A percentile compares a stretch with the other conserved stretches of the same genome.
phyloP scores from a whole-genome alignment of 257 asterid species.

The Thymus mandschuricus region DNA sequence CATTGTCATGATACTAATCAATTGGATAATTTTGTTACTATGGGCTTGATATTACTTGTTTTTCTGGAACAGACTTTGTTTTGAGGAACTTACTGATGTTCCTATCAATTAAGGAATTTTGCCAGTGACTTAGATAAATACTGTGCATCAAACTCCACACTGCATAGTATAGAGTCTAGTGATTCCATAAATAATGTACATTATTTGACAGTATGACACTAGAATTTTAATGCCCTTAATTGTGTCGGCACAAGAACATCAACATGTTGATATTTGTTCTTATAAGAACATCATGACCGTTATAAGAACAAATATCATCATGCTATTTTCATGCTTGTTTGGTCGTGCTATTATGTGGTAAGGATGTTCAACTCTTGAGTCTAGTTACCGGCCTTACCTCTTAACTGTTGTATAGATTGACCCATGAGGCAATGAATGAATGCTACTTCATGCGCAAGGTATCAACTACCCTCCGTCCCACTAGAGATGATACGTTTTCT shows the following conservation, averaged over 20 bases:
- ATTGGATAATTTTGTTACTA: not conserved
- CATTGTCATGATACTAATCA: slow-evolving; percentile 1
- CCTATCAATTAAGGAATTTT: slow-evolving; percentile 1
- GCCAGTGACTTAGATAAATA: not conserved
- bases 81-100: slow-evolving; percentile 9
- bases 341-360: not conserved
- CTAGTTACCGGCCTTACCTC: not conserved
- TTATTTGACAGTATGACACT: no score
- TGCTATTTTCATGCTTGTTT: not conserved
- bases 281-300: no score
- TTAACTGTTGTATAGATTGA: not conserved
- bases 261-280: no score
- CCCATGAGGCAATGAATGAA: slow-evolving; percentile 3
- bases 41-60: not conserved
- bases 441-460: not conserved
- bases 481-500: no score
- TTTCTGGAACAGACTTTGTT: not conserved
- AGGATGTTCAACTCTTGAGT: not conserved
- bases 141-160: no score
- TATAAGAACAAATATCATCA: no score
- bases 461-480: no score
- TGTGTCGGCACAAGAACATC: no score
- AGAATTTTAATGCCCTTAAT: no score
- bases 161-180: not conserved
- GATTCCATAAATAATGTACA: not conserved